Base-by-base conservation (phyloP, 345 rosid species). In the Anastatica hierochuntica region DNA sequence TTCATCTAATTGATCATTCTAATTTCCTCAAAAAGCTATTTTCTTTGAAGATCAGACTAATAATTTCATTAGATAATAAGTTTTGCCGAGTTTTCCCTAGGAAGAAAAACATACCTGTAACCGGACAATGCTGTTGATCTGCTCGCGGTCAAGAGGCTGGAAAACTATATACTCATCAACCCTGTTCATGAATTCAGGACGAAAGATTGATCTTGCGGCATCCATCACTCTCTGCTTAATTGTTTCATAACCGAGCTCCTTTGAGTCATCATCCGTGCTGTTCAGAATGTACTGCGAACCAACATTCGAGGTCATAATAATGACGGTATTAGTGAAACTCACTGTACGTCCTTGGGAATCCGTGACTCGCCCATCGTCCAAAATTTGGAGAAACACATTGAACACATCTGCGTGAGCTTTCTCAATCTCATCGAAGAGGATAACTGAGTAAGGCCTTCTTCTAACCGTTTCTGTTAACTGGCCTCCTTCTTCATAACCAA, bases 401-500 rank as follows among this genome's bases (percentile, higher is more conserved):
- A 88, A 94, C 45, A 94, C 96, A 46, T 88, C 99, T 18, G 72
- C 66, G 34, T 94, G 99, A 19, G 97, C 99, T 67, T 94, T 94
- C 79, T 94, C 99, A 41, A 94, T 88, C 79, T 94, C 99, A 44
- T 94, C 99, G 5, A 94, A 88, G 49, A 94, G 94, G 56, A 94
- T 94, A 2, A 94, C 96, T 13, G 96, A 79, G 72, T 88, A 94
- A 2, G 97, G 99, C 67, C 99, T 77, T 56, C 99, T 68, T 9
- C 99, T 82, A 58, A 94, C 95, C 1, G 75, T 80, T 70, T 94
- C 99, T 1, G 97, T 88, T 58, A 94, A 63, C 50, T 94, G 99
- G 8, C 97, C 99, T 52, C 99, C 99, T 69, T 88, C 99, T 72
- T 94, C 99, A 12, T 94, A 88, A 12, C 99, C 97, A 14, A 88